A percentile compares a stretch with the other conserved stretches of the same genome.
These are phyloP conservation scores for Bjerkandera adusta DNA, from an alignment of 1,284 basidiomycete species.

Conservation along the genomic window DNA sequence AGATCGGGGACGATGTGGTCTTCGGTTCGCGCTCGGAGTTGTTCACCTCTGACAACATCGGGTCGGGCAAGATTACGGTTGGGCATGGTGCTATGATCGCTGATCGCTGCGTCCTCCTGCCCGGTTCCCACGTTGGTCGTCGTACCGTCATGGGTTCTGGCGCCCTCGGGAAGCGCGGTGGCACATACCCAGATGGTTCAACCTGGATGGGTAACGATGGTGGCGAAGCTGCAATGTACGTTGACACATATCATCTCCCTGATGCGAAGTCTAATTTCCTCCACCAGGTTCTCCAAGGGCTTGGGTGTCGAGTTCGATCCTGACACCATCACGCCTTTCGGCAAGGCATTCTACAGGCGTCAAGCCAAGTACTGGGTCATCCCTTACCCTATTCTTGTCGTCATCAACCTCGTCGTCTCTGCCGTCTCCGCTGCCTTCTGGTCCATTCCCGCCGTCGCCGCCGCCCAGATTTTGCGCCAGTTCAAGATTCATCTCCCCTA, in stretches of 20 bases:
- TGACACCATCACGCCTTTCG: constrained; percentile 44
- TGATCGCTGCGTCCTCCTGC: constrained; percentile 43
- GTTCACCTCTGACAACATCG: constrained; percentile 41
- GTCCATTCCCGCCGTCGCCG: constrained; percentile 38
- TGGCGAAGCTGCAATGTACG: constrained; percentile 38
- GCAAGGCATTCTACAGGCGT: constrained; percentile 44
- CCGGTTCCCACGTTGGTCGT: constrained; percentile 38
- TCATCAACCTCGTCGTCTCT: constrained; percentile 20
- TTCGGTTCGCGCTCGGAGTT: constrained; percentile 46
- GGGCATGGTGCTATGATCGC: constrained; percentile 46
- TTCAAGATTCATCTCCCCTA: constrained; percentile 29
- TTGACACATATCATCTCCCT: constrained; percentile 7
- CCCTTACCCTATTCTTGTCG: constrained; percentile 38
- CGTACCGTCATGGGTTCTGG: constrained; percentile 46
- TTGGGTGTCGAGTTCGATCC: constrained; percentile 18
- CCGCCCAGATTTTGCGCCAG: constrained; percentile 36
- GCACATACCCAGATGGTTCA: constrained; percentile 39
- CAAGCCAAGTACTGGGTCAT: constrained; percentile 42
- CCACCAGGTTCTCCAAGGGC: constrained; percentile 13
- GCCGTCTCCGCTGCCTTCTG: constrained; percentile 22
- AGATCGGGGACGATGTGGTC: constrained; percentile 45
- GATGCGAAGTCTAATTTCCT: background rate
- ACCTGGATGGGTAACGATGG: constrained; percentile 45
- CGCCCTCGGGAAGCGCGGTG: constrained; percentile 38
- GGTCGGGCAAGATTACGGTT: constrained; percentile 37